phyloP scores from a whole-genome alignment of 495 filamentous ascomycete genomes.

The Penicillium daleae region DNA sequence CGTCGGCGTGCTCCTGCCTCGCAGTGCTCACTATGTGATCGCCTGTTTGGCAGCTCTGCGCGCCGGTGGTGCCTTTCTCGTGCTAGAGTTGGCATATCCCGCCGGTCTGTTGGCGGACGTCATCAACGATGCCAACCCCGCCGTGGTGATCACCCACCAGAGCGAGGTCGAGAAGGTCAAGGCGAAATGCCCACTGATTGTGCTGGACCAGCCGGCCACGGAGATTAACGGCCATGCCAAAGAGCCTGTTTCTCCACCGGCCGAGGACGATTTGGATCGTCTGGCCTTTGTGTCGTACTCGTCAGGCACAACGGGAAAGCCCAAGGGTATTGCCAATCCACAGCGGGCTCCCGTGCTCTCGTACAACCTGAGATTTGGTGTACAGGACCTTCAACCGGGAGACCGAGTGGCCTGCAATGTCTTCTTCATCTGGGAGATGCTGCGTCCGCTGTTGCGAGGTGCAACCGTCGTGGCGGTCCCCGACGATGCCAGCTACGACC shows the following conservation, averaged over 20 bases:
- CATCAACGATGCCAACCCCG: constrained; percentile 65
- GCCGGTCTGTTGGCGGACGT: constrained; percentile 66
- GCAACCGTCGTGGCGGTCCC: constrained; percentile 68
- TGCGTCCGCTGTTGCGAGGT: constrained; percentile 68
- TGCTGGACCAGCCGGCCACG: constrained; percentile 52
- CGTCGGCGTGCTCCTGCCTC: constrained; percentile 67
- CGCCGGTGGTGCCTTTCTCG: constrained; percentile 71
- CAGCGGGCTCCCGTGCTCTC: constrained; percentile 67
- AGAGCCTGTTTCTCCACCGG: constrained; percentile 48
- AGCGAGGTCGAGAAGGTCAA: constrained; percentile 60
- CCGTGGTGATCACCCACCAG: constrained; percentile 61
- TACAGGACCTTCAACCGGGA: constrained; percentile 63
- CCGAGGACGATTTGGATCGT: constrained; percentile 63
- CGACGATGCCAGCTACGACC: constrained; percentile 71
- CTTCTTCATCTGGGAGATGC: constrained; percentile 76
- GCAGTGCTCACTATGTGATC: constrained; percentile 71
- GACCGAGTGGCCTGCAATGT: constrained; percentile 76
- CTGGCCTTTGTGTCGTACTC: constrained; percentile 70
- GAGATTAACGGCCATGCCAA: constrained; percentile 43
- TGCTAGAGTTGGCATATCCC: constrained; percentile 71
- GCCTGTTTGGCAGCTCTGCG: constrained; percentile 68
- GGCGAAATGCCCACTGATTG: constrained; percentile 55
- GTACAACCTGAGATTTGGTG: constrained; percentile 63
- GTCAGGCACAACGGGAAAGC: constrained; percentile 68
- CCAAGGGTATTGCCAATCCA: constrained; percentile 71